These are phyloP conservation scores for Starmera caribaea DNA, from an alignment of 805 yeast genomes.

Conservation along the genomic window DNA sequence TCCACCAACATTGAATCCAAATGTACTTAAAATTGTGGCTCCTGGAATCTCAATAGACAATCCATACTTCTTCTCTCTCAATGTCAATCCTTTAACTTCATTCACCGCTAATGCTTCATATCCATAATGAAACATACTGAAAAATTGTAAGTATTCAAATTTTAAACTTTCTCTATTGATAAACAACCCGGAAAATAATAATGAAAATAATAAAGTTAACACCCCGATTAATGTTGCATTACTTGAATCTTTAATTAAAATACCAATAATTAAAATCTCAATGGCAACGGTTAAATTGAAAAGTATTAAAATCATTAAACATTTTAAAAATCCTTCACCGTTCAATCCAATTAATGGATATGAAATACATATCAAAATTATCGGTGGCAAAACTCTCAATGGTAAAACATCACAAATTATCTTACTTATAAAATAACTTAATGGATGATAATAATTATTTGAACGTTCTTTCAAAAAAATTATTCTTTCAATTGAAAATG, in stretches of 20 bases:
- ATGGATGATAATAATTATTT: conserved; percentile 85
- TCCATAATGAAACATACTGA: conserved; percentile 91
- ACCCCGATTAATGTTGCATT: conserved; percentile 89
- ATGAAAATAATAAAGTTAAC: conserved; percentile 69
- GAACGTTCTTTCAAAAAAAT: conserved; percentile 91
- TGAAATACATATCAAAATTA: conserved; percentile 65
- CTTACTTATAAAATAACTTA: conserved; percentile 78
- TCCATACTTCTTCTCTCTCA: conserved; percentile 86
- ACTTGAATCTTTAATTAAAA: conserved; percentile 78
- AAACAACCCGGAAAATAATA: conserved; percentile 89
- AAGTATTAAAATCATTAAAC: conserved; percentile 59
- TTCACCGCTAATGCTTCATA: conserved; percentile 89
- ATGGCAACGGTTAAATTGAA: conserved; percentile 84
- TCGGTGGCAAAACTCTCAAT: conserved; percentile 84
- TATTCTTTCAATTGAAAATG: conserved; percentile 81
- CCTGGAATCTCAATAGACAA: conserved; percentile 95
- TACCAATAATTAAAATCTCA: conserved; percentile 81
- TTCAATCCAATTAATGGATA: conserved; percentile 89
- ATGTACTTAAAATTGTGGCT: conserved; percentile 90
- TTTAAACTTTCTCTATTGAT: conserved; percentile 64
- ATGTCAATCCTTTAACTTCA: conserved; percentile 79
- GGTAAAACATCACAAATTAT: conserved; percentile 90
- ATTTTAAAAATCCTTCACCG: conserved; percentile 66
- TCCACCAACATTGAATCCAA: conserved; percentile 84
- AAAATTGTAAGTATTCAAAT: conserved; percentile 67